Evolutionary conservation across 2,329 filamentous ascomycete genomes (phyloP), one percentile per base, ranked within the genome.

Genomic region (Paecilomyces sp.): DNA sequence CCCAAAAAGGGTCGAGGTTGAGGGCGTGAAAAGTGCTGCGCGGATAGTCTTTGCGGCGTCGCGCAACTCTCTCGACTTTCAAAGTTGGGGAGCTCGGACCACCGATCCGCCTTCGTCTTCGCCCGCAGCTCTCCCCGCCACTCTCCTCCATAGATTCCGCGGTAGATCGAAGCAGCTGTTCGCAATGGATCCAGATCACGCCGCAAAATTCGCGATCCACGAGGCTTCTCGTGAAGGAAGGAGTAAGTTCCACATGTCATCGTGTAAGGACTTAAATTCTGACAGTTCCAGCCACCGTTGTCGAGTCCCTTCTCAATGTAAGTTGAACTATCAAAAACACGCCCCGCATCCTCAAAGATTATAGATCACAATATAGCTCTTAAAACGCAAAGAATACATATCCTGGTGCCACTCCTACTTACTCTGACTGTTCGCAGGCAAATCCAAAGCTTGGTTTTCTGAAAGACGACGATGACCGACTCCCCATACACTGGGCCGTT

Each of bases 401-500:
- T 57, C 30, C 6, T 30, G 30, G 41, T 24, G 55, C n/a, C n/a
- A 31, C 12, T 12, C 25, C 52, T 60, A 51, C 33, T 18, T 47
- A n/a, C 55, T 15, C 18, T 30, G 54, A 31, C 34, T 62, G 55
- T 30, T 13, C 54, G 58, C 56, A 93, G 88, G 86, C 87, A 65
- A 92, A 96, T 70, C 87, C 90, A 2, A 92, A 90, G 68, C 84
- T 95, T 47, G 87, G 90, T 28, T 81, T 79, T 60, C 85, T 87
- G 68, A 80, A 79, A 69, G 94, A 99, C 69, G 88, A 90, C 55
- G 94, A 99, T 73, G 91, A 91, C 15, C 90, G 94, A 53, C 84
- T 96, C 41, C 88, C 94, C 2, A 86, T 97, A 60, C 94, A 99
- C 80, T 99, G 94, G 94, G 93, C 94, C 0, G 85, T 87, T 1